Evolutionary conservation across 129 eudicot genomes (phyloP).

Genomic region (Ambrosia artemisiifolia): DNA sequence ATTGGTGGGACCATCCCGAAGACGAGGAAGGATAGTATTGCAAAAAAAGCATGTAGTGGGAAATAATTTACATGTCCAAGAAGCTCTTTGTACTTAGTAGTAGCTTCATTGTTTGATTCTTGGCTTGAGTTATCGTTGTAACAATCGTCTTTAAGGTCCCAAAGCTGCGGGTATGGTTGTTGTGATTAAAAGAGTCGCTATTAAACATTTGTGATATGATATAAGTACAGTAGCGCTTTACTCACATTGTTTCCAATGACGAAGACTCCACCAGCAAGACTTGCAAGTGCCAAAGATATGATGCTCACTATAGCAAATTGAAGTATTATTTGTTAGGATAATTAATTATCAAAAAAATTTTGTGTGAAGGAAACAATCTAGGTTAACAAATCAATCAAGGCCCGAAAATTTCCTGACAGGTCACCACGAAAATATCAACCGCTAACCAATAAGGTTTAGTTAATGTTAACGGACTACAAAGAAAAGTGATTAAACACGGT

Average conservation of each 20-base stretch:
- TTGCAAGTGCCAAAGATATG: conserved; percentile 51
- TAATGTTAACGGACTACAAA: too few species aligned
- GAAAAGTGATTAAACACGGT: too few species aligned
- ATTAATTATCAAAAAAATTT: background rate
- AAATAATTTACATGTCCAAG: conserved; percentile 38
- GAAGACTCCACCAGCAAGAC: conserved; percentile 50
- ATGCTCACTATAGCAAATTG: conserved; percentile 37
- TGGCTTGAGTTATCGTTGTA: conserved; percentile 4
- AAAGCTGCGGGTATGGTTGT: conserved; percentile 13
- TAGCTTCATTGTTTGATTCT: conserved; percentile 12
- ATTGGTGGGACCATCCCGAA: conserved; percentile 40
- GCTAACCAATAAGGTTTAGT: too few species aligned
- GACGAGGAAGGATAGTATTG: conserved; percentile 32
- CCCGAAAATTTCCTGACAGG: background rate
- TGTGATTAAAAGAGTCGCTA: background rate
- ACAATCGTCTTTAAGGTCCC: conserved; percentile 35
- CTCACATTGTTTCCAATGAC: conserved; percentile 51
- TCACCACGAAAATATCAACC: background rate
- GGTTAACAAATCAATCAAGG: background rate
- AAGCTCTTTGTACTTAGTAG: conserved; percentile 30
- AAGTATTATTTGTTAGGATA: conserved; percentile 1
- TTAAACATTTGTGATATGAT: background rate
- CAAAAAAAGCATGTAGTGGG: conserved; percentile 26
- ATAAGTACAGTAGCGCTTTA: background rate
- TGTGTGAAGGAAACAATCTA: background rate